Evolutionary conservation across 2,329 filamentous ascomycete genomes (phyloP), one percentile per base, ranked within the genome.

Genomic region (Scortechinia acanthostroma): DNA sequence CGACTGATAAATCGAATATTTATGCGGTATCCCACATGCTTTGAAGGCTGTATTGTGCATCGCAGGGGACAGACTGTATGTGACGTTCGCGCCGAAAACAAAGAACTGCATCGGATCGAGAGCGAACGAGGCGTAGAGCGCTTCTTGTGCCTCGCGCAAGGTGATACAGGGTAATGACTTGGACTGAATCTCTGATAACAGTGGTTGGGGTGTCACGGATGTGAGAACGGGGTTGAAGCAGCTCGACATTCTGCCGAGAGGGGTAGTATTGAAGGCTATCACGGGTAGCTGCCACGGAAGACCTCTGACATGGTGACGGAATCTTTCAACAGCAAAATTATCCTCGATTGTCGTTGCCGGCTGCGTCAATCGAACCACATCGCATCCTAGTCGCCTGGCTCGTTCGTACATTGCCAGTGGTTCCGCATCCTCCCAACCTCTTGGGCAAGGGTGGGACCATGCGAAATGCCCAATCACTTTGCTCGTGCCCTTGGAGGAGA

Each of bases 91-190:
- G n/a, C 86, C 86, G 43, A 89, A 77, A 23, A 90, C 82, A 52
- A 85, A 86, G 45, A 87, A 79, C 43, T 82, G 78, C 70, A 90
- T 79, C 0, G 80, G 72, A 33, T 88, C 81, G 44, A 80, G 76
- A 1, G 83, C 69, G 47, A 84, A 86, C 1, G 77, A 80, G 3
- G 78, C 70, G 53, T 81, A 87, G 0, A 89, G 69, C 1, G 83
- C 78, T 48, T 75, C 64, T 4, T 83, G 85, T 0, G 82, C 77
- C 48, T 86, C 75, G 6, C 71, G 63, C 1, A 82, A 72, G 0
- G 83, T 88, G 13, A 86, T 59, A 47, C 55, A 64, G 30, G 63
- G 68, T 43, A 53, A 58, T 4, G 61, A 46, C 28, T 59, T 55
- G 40, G 56, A 49, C 30, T 52, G 17, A 45, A 4, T 52, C 52